Base-by-base conservation (phyloP, 495 filamentous ascomycete genomes). In the Podospora pseudopauciseta region DNA sequence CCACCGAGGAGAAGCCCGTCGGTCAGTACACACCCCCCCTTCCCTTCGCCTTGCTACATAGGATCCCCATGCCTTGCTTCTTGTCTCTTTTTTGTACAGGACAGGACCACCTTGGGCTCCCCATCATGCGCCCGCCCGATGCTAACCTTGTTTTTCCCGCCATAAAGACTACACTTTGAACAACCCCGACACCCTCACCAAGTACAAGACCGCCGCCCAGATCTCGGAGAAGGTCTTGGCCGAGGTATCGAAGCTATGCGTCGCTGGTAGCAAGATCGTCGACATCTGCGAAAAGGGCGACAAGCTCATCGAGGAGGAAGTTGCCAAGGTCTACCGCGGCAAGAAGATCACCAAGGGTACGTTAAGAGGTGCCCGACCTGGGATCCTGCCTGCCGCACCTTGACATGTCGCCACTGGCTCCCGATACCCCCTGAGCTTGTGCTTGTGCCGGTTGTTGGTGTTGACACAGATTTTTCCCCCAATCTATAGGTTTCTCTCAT, bases 141-240 rank as follows among this genome's bases (percentile, higher is more conserved):
- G 28, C 59, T 61, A 15, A 61, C 59, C 11, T 39, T 63, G 16
- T 19, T 26, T 7, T 67, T 49, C 23, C 44, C 65, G 30, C 32
- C 53, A 30, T 18, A 53, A 70, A 97, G 95, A 98, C 79, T 96
- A 98, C 85, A 87, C 92, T 68, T 86, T 97, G 76, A 91, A 90
- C 82, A 99, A 98, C 85, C 93, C 95, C 63, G 94, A 98, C 74
- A 97, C 93, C 71, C 86, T 99, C 72, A 97, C 96, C 78, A 99
- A 98, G 85, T 99, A 99, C 85, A 98, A 96, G 86, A 92, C 90
- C 70, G 96, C 95, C 54, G 95, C 92, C 62, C 85, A 88, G 73
- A 98, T 99, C 81, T 95, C 95, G 53, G 92, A 97, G 77, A 95
- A 92, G 82, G 94, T 96, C 68, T 88, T 99, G 55, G 91, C 93